Percentiles rank a stretch among this genome's conserved stretches.
Evolutionary conservation across 2,329 filamentous ascomycete genomes (phyloP).

Genomic region (Xylariaceae sp.): DNA sequence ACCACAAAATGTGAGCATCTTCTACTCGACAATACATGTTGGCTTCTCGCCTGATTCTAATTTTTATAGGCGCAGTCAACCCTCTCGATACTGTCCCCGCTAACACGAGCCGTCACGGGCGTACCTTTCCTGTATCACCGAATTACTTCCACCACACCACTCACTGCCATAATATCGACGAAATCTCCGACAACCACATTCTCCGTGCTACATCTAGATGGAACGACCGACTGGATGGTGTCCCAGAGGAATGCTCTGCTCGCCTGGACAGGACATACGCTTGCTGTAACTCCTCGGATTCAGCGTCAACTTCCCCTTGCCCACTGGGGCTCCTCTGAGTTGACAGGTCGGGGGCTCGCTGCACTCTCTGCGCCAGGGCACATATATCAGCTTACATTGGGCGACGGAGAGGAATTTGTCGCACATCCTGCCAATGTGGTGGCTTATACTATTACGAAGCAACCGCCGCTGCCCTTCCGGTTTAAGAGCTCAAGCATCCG

Average conservation of each 20-base stretch:
- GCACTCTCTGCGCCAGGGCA: conserved; percentile 87
- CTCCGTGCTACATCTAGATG: conserved; percentile 86
- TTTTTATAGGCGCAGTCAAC: conserved; percentile 79
- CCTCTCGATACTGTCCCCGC: conserved; percentile 82
- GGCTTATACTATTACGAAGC: conserved; percentile 80
- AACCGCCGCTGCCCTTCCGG: conserved; percentile 81
- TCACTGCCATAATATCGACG: conserved; percentile 87
- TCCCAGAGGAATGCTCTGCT: conserved; percentile 85
- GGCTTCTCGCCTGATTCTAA: conserved; percentile 17
- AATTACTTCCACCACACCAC: conserved; percentile 83
- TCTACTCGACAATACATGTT: neutral
- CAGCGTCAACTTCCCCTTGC: conserved; percentile 77
- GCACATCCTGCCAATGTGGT: conserved; percentile 91
- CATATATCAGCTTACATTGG: conserved; percentile 83
- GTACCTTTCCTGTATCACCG: conserved; percentile 96
- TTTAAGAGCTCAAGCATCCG: conserved; percentile 79
- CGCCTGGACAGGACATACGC: conserved; percentile 94
- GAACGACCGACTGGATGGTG: conserved; percentile 93
- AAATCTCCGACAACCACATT: conserved; percentile 88
- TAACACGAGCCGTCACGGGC: conserved; percentile 78
- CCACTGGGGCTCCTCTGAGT: conserved; percentile 88
- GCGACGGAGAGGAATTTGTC: conserved; percentile 85
- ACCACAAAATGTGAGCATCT: conserved; percentile 75
- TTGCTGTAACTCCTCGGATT: conserved; percentile 76
- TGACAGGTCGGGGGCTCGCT: conserved; percentile 86